Conservation (phyloP, 345 rosid species). For the Iberis pinnata region DNA sequence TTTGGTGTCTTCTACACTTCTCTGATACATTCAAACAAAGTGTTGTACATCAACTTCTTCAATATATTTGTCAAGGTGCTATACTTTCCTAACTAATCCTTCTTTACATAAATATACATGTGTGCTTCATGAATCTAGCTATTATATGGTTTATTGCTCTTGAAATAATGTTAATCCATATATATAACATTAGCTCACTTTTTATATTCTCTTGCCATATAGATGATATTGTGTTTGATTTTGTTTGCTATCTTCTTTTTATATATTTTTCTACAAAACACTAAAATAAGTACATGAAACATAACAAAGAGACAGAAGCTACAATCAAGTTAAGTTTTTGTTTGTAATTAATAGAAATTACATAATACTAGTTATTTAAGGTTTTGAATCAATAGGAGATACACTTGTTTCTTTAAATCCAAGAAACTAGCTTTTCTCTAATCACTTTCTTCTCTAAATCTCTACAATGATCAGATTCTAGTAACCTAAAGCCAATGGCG, state of each 20-base stretch:
- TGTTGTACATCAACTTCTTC: neutral
- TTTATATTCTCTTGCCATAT: neutral
- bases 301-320: too few species aligned
- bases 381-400: neutral
- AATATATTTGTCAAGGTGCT: slow-evolving; percentile 15
- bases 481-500: slow-evolving; percentile 39
- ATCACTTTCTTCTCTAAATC: too few species aligned
- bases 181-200: neutral
- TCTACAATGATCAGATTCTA: neutral
- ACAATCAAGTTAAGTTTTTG: too few species aligned
- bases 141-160: slow-evolving; percentile 2
- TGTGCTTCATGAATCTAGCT: neutral
- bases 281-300: too few species aligned
- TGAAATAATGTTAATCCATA: slow-evolving; percentile 4
- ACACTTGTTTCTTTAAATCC: slow-evolving; percentile 13
- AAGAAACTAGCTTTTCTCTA: slow-evolving; percentile 8
- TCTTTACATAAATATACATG: neutral
- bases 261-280: too few species aligned
- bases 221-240: neutral
- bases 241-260: neutral
- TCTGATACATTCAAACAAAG: too few species aligned
- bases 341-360: too few species aligned
- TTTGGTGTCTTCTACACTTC: neutral
- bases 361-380: too few species aligned
- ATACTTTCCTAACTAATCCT: neutral